phyloP scores from a whole-genome alignment of 169 alveolate species.

The Plasmodium chabaudi region DNA sequence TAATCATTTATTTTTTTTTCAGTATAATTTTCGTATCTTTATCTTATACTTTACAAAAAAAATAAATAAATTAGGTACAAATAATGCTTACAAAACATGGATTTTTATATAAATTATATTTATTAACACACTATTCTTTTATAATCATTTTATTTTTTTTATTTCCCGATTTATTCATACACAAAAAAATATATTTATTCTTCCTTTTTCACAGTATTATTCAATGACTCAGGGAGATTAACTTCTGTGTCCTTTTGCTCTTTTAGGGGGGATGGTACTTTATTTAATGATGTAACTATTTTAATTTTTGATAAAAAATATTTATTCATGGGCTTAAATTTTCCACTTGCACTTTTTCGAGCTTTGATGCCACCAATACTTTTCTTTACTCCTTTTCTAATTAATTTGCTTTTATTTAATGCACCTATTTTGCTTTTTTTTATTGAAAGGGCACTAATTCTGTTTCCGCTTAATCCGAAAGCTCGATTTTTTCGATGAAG shows the following conservation, averaged over 20 bases:
- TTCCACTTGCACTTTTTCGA: constrained; percentile 39
- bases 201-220: constrained; percentile 36
- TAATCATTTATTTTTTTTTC: no score
- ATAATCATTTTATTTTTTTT: neutral
- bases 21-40: no score
- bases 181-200: neutral
- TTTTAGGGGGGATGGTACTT: constrained; percentile 73
- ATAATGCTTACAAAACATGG: no score
- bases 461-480: constrained; percentile 13
- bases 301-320: constrained; percentile 70
- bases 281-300: constrained; percentile 72
- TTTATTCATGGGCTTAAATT: constrained; percentile 65
- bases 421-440: constrained; percentile 22
- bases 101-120: neutral
- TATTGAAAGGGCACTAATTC: constrained; percentile 9
- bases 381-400: constrained; percentile 51
- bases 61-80: no score
- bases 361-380: constrained; percentile 6
- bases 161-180: neutral
- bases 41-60: neutral
- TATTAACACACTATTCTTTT: neutral
- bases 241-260: constrained; percentile 75
- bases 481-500: constrained; percentile 66
- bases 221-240: constrained; percentile 72
- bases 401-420: constrained; percentile 47